phyloP scores from a whole-genome alignment of 2,329 filamentous ascomycete species.

The Trichoderma gracile region DNA sequence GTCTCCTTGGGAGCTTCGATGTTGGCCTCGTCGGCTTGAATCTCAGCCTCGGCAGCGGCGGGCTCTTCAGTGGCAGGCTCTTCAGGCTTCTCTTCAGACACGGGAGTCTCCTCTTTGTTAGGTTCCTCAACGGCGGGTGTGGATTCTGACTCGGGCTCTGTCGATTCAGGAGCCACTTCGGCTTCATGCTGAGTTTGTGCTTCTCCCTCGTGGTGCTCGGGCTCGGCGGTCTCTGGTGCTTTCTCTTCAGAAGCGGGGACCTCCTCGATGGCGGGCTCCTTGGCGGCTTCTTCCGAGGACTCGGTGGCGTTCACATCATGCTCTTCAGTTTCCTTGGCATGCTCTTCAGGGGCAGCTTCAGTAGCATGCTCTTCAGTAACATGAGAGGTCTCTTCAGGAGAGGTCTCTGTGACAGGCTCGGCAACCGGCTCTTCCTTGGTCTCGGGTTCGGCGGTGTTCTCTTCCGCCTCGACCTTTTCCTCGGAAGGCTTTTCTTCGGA shows the following conservation, averaged over 20 bases:
- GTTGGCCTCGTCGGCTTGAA: slow-evolving; percentile 6
- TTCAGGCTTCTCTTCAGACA: slow-evolving; percentile 6
- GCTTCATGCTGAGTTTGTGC: background rate
- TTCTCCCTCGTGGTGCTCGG: background rate
- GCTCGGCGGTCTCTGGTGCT: slow-evolving; percentile 1
- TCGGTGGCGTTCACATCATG: background rate
- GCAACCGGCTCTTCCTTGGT: slow-evolving; percentile 19
- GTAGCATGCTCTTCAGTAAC: slow-evolving; percentile 18
- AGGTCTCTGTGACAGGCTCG: slow-evolving; percentile 11
- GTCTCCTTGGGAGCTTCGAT: slow-evolving; percentile 16
- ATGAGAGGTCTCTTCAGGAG: slow-evolving; percentile 21
- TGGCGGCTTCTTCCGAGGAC: background rate
- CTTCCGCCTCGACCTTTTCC: slow-evolving; percentile 1
- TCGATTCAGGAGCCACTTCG: background rate
- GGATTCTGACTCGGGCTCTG: background rate
- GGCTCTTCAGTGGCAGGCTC: background rate
- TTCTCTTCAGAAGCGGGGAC: background rate
- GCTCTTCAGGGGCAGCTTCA: slow-evolving; percentile 3
- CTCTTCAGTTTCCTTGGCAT: background rate
- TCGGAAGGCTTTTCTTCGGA: slow-evolving; percentile 3
- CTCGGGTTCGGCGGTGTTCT: slow-evolving; percentile 15
- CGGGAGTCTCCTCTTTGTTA: background rate
- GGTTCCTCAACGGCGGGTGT: slow-evolving; percentile 1
- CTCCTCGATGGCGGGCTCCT: slow-evolving; percentile 3
- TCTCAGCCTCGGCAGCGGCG: slow-evolving; percentile 13